A percentile compares a stretch with the other conserved stretches of the same genome.
Conservation (phyloP, 1,284 basidiomycete species). For the Xanthoconium separans region DNA sequence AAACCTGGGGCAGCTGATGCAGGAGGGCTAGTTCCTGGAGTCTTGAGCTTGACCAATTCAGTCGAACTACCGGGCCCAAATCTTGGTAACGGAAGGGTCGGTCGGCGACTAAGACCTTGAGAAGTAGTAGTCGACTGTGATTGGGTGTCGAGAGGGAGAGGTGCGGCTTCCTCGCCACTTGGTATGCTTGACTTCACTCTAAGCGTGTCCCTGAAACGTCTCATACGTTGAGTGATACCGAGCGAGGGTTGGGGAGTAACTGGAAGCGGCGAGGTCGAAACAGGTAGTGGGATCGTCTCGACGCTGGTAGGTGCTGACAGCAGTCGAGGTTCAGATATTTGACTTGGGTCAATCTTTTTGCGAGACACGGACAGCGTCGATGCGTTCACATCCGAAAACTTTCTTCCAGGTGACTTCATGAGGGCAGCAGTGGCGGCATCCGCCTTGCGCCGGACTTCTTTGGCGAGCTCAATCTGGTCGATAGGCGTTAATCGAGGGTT, state of each 20-base stretch:
- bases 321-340: constrained; percentile 72
- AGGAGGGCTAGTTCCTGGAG: constrained; percentile 55
- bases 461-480: constrained; percentile 53
- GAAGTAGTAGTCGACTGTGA: constrained; percentile 33
- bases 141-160: constrained; percentile 42
- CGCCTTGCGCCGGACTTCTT: constrained; percentile 66
- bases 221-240: constrained; percentile 66
- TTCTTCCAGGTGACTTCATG: constrained; percentile 53
- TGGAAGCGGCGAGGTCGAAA: constrained; percentile 34
- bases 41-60: constrained; percentile 52
- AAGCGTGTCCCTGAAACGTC: constrained; percentile 66
- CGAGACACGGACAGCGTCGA: constrained; percentile 44
- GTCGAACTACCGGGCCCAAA: constrained; percentile 45
- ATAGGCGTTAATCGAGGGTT: constrained; percentile 40
- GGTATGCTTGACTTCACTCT: constrained; percentile 54
- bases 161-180: constrained; percentile 52
- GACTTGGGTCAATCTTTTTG: constrained; percentile 64
- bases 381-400: constrained; percentile 40
- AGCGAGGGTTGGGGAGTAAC: constrained; percentile 34
- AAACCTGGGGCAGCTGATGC: constrained; percentile 70
- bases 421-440: constrained; percentile 70
- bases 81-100: constrained; percentile 35
- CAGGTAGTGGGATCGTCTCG: constrained; percentile 66
- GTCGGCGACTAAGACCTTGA: constrained; percentile 41
- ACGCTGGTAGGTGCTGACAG: constrained; percentile 75